Evolutionary conservation across 176 grass and related monocot species (phyloP), one percentile per base, ranked within the genome.

Genomic region (Stipa capillata): DNA sequence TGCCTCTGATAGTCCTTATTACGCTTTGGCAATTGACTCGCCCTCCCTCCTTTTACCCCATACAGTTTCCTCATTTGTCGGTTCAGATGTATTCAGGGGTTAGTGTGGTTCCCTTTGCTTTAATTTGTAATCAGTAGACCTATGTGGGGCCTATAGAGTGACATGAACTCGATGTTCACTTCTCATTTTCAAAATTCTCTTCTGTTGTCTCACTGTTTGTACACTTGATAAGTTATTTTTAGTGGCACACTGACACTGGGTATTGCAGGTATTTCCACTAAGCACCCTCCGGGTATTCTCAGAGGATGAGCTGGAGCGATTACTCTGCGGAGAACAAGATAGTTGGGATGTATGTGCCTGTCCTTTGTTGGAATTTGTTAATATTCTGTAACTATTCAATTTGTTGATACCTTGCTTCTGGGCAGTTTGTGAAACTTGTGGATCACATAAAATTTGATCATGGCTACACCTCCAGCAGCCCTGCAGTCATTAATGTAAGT

Each of bases 371-470:
- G 29, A 37, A 37, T 79, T n/a, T 83, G 53, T 77, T 76, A 62
- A 25, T 54, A 76, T n/a, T n/a, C 28, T 81, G 35, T 76, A 36
- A 34, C 75, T 43, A 35, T 66, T 75, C 5, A 78, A 71, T 43
- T 85, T 87, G 24, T 69, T 86, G 40, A 77, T 77, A 28, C 79
- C 39, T 90, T 89, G 32, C 83, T 87, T 69, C 65, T 64, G 23
- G 79, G 69, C 88, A 99, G 97, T 99, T 96, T 40, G 47, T 62
- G 0, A 88, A 99, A 70, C 92, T 99, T 72, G 83, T 93, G 79
- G 90, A 99, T 88, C 90, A 99, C 77, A 91, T 99, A 71, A 99
- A 99, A 73, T 96, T 96, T 65, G 92, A 96, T 83, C 97, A 99
- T 67, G 97, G 97, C 68, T 99, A 99, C 84, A 96, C 88, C 14